Evolutionary conservation across 176 grass and related monocot species (phyloP).

Genomic region (Musa itinerans): DNA sequence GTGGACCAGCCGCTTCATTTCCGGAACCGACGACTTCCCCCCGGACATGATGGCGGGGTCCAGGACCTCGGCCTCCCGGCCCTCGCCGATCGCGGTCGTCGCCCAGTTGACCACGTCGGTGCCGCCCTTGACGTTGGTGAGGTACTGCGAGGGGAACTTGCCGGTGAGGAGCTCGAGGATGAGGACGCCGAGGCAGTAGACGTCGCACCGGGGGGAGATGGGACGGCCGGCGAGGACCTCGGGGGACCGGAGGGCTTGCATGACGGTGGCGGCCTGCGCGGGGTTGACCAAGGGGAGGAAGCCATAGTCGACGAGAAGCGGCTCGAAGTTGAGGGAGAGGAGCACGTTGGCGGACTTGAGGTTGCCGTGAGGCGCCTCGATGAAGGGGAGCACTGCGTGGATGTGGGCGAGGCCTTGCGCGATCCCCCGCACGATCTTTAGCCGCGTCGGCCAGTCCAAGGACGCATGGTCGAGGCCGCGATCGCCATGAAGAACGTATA

Average conservation of each 20-base stretch:
- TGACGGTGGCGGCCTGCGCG: conserved; percentile 12
- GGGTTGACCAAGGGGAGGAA: conserved; percentile 38
- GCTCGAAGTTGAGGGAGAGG: conserved; percentile 57
- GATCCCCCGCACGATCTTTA: conserved; percentile 46
- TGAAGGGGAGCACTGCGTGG: conserved; percentile 32
- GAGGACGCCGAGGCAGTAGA: conserved; percentile 78
- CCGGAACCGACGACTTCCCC: conserved; percentile 45
- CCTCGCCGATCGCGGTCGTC: conserved; percentile 42
- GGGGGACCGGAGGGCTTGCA: conserved; percentile 45
- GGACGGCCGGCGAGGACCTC: conserved; percentile 31
- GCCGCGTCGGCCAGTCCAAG: conserved; percentile 58
- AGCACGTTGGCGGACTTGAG: conserved; percentile 87
- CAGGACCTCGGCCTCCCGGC: conserved; percentile 53
- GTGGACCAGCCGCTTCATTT: conserved; percentile 61
- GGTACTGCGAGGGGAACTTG: conserved; percentile 77
- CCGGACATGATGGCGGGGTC: conserved; percentile 41
- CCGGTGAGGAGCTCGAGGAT: conserved; percentile 87
- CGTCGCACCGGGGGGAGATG: conserved; percentile 53
- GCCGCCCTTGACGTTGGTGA: conserved; percentile 63
- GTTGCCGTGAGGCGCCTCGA: conserved; percentile 67
- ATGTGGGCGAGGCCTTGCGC: conserved; percentile 48
- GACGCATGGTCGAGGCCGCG: conserved; percentile 57
- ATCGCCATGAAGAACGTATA: conserved; percentile 83
- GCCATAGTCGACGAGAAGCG: conserved; percentile 73
- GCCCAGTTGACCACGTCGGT: conserved; percentile 83